Percentiles rank a stretch among this genome's conserved stretches.
These are phyloP conservation scores for Kalanchoe fedtschenkoi DNA, from an alignment of 164 flowering plant genomes.

Conservation along the genomic window DNA sequence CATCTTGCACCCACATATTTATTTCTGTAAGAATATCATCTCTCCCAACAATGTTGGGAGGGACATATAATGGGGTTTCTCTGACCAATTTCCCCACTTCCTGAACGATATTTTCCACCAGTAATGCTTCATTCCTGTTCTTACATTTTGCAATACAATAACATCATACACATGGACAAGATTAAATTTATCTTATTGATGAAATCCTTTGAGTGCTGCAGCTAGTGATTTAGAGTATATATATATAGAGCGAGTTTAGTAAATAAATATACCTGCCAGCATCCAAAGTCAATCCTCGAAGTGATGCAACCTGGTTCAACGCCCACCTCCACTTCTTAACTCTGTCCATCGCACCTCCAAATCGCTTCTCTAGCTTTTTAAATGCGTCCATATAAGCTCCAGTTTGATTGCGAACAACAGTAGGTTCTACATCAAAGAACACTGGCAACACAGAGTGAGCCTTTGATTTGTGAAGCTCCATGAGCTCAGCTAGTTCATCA, in stretches of 20 bases:
- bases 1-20: not conserved
- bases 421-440: not conserved
- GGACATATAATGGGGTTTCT: not conserved
- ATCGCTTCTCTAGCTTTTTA: not conserved
- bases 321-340: not conserved
- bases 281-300: too few species aligned
- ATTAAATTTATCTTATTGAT: too few species aligned
- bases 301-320: too few species aligned
- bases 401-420: not conserved
- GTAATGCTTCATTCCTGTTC: not conserved
- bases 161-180: too few species aligned
- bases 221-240: too few species aligned
- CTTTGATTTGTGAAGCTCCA: too few species aligned
- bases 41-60: constrained; percentile 2
- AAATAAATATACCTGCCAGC: not conserved
- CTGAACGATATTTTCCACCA: not conserved
- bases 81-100: not conserved
- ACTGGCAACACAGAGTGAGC: not conserved
- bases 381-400: not conserved
- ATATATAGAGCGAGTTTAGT: not conserved
- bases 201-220: too few species aligned
- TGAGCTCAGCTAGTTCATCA: too few species aligned
- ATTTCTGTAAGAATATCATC: not conserved
- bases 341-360: not conserved
- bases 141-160: not conserved